Percentiles rank a stretch among this genome's conserved stretches.
Evolutionary conservation across 73 alveolate species (phyloP).

Genomic region (Tetrahymena elliotti): DNA sequence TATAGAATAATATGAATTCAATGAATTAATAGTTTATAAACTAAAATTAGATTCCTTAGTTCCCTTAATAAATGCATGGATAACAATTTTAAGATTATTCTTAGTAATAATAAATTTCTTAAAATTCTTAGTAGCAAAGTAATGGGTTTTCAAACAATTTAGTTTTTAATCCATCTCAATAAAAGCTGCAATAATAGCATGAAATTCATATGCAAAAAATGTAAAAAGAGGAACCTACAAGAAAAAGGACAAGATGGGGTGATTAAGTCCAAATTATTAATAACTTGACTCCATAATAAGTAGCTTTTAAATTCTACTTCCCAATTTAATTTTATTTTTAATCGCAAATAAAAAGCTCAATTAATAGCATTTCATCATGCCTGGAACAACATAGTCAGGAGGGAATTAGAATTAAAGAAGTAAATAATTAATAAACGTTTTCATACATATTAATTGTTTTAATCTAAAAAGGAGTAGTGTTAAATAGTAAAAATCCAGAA

Average conservation of each 20-base stretch:
- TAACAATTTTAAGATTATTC: neutral
- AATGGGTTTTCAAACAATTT: neutral
- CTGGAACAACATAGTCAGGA: neutral
- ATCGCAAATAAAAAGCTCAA: neutral
- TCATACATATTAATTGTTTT: too few species aligned
- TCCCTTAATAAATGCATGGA: neutral
- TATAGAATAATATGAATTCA: neutral
- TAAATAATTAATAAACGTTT: too few species aligned
- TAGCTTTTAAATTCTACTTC: neutral
- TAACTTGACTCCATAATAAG: neutral
- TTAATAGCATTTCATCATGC: neutral
- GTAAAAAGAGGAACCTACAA: neutral
- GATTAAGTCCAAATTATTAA: neutral
- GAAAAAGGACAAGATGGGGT: slow-evolving; percentile 2
- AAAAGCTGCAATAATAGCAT: neutral
- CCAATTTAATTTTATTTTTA: neutral
- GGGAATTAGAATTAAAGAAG: neutral
- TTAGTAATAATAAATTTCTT: neutral
- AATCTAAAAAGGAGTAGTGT: neutral
- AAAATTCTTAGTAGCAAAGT: neutral
- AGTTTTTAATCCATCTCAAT: neutral
- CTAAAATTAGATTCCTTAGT: neutral
- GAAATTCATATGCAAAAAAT: neutral
- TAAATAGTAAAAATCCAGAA: neutral
- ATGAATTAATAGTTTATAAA: neutral